These are phyloP conservation scores for Venturia asperata DNA, from an alignment of 2,329 filamentous ascomycete species.

Conservation along the genomic window DNA sequence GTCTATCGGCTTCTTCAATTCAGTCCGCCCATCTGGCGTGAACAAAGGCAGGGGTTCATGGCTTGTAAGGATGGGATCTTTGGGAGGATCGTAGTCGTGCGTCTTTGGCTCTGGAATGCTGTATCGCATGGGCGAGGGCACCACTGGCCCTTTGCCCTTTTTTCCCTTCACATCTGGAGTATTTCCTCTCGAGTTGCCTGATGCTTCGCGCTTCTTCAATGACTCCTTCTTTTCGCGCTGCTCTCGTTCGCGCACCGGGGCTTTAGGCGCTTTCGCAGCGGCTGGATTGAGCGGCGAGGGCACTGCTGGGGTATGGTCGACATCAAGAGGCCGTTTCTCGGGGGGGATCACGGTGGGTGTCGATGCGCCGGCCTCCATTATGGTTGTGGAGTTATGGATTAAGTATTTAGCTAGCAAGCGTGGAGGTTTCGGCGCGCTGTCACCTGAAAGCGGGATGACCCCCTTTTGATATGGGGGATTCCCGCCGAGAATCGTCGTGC, in stretches of 20 bases:
- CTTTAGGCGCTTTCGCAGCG: constrained; percentile 33
- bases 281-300: constrained; percentile 70
- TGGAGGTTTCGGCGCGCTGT: background rate
- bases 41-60: constrained; percentile 41
- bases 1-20: constrained; percentile 44
- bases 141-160: constrained; percentile 31
- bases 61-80: constrained; percentile 40
- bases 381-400: background rate
- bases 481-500: background rate
- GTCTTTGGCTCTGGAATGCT: constrained; percentile 42
- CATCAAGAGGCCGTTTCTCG: constrained; percentile 60
- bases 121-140: constrained; percentile 45
- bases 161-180: constrained; percentile 36
- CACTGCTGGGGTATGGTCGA: constrained; percentile 62
- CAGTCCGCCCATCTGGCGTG: constrained; percentile 36
- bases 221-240: constrained; percentile 46
- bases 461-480: background rate
- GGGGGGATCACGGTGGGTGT: constrained; percentile 35
- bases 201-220: constrained; percentile 46
- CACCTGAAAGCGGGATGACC: background rate
- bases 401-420: background rate
- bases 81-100: constrained; percentile 44
- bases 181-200: constrained; percentile 32
- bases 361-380: constrained; percentile 1
- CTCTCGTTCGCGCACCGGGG: constrained; percentile 39